phyloP scores from a whole-genome alignment of 2,329 filamentous ascomycete genomes.

The Rhynchosporium secalis region DNA sequence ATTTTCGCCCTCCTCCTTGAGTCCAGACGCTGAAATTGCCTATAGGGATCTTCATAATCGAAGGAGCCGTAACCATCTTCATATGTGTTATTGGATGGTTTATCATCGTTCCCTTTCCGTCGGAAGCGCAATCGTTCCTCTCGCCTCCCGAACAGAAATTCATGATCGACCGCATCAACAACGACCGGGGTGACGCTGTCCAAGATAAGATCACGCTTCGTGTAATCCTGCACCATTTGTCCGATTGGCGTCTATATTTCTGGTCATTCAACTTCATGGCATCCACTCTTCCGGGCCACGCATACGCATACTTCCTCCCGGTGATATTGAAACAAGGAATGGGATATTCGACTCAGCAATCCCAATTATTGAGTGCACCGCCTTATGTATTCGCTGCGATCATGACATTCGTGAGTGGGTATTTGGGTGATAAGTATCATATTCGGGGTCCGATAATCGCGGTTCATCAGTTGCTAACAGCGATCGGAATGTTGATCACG shows the following conservation, averaged over 20 bases:
- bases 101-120: conserved; percentile 63
- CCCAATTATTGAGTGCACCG: conserved; percentile 56
- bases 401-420: conserved; percentile 46
- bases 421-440: conserved; percentile 54
- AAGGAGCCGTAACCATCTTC: conserved; percentile 53
- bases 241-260: conserved; percentile 60
- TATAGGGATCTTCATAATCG: conserved; percentile 42
- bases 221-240: conserved; percentile 48
- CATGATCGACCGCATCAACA: conserved; percentile 54
- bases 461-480: conserved; percentile 10
- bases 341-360: conserved; percentile 51
- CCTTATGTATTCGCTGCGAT: conserved; percentile 49
- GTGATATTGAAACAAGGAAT: conserved; percentile 64
- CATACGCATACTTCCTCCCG: conserved; percentile 76
- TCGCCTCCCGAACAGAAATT: conserved; percentile 50
- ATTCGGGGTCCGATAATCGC: conserved; percentile 28
- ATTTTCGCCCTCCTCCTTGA: too few relatives aligned
- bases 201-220: conserved; percentile 48
- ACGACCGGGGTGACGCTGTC: conserved; percentile 55
- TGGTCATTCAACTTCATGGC: conserved; percentile 63
- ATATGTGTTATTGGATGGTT: conserved; percentile 53
- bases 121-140: conserved; percentile 50
- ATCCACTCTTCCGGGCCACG: conserved; percentile 71
- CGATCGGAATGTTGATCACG: conserved; percentile 33
- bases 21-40: too few relatives aligned